phyloP scores from a whole-genome alignment of 1,139 yeast genomes.

The Sugiyamaella castrensis region DNA sequence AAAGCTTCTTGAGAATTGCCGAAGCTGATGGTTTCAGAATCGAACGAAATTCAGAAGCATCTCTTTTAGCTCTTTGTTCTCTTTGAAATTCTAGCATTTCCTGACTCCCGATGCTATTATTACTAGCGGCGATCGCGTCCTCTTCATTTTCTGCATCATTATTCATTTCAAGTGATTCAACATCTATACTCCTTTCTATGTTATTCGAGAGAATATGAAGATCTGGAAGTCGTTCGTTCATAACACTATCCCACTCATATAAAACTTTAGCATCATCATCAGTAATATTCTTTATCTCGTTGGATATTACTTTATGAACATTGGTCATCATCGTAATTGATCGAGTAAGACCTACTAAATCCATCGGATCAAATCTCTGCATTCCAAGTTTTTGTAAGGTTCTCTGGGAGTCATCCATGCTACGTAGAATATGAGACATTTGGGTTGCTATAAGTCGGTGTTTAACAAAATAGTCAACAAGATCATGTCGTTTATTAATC shows the following conservation, averaged over 20 bases:
- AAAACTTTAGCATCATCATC: background rate
- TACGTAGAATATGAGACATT: conserved; percentile 33
- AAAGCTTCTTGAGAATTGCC: conserved; percentile 25
- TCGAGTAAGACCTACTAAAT: conserved; percentile 44
- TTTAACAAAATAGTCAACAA: conserved; percentile 53
- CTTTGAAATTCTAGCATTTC: conserved; percentile 15
- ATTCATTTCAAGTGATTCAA: conserved; percentile 6
- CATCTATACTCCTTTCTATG: conserved; percentile 19
- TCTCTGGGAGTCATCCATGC: conserved; percentile 52
- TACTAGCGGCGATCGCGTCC: conserved; percentile 5
- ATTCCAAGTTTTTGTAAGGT: conserved; percentile 50
- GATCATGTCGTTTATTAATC: conserved; percentile 57
- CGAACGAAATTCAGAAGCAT: conserved; percentile 22
- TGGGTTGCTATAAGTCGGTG: conserved; percentile 41
- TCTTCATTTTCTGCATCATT: conserved; percentile 2
- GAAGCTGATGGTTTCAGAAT: conserved; percentile 28
- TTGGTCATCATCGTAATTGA: conserved; percentile 37
- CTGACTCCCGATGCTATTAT: conserved; percentile 7
- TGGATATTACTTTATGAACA: conserved; percentile 17
- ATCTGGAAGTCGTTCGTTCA: conserved; percentile 12
- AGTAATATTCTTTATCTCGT: background rate
- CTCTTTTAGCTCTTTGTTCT: conserved; percentile 14
- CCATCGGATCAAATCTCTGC: conserved; percentile 46
- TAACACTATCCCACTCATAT: conserved; percentile 9
- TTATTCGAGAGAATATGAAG: conserved; percentile 8